Base-by-base conservation (phyloP, 345 rosid genomes). In the Camelina sativa region DNA sequence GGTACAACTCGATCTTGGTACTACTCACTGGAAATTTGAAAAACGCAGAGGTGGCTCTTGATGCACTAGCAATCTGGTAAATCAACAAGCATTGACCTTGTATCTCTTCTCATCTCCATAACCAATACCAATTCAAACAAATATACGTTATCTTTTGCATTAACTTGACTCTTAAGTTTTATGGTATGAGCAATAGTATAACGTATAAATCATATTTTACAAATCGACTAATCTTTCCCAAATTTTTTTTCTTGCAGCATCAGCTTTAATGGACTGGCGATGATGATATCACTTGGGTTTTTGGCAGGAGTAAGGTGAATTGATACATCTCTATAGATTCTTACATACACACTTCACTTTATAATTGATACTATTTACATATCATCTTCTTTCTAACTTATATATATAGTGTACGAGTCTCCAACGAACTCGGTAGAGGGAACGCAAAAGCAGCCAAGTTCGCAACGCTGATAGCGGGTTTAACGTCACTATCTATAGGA, bases 21-120 rank as follows among this genome's bases (percentile, higher is more conserved):
- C 85, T 90, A 38, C 68, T 90, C 44, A 87, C 96, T 0, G 96
- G 97, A 67, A 82, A 83, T 71, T 22, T 92, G 83, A 62, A 79
- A 71, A 84, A 88, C 71, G 94, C 96, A 11, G 85, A 87, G 75
- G 84, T 88, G 76, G 73, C 94, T 69, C 86, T 92, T 41, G 87
- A 89, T 83, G 97, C 97, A 19, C 84, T 92, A 9, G 77, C 96
- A 57, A 88, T 92, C 43, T 92, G 97, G 97, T 92, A 86, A 32
- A 32, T 32, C 22, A 69, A 55, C 30, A 19, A 41, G 15, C 50
- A 48, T 13, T 19, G 15, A 44, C 35, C n/a, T 47, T 53, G 1
- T 10, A 20, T 41, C 53, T 40, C 22, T 30, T 15, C 22, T 32
- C 12, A 30, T 13, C 7, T 10, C 58, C 34, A 25, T 10, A 44